These are phyloP conservation scores for Pseudisothecium myosuroides DNA, from an alignment of 225 moss, liverwort and hornwort genomes.

Conservation along the genomic window DNA sequence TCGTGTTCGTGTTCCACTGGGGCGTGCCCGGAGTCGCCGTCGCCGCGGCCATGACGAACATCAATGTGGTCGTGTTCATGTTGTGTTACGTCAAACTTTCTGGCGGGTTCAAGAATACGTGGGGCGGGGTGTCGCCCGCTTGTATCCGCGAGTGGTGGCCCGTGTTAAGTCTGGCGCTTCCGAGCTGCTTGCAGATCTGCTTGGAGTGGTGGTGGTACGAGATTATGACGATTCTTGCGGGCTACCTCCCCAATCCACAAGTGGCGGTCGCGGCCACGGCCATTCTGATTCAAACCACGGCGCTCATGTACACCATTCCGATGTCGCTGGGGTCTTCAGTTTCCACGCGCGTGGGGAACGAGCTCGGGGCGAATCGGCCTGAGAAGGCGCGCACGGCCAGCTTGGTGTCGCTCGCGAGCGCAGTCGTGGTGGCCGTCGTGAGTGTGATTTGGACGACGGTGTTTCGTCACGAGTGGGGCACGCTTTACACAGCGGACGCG, in stretches of 20 bases:
- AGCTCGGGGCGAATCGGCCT: conserved; percentile 81
- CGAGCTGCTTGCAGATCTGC: conserved; percentile 82
- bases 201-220: conserved; percentile 99
- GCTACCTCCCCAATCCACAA: conserved; percentile 65
- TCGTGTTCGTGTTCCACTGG: conserved; percentile 47
- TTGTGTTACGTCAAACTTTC: conserved; percentile 49
- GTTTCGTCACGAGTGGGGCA: conserved; percentile 76
- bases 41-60: conserved; percentile 81
- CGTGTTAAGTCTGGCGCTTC: conserved; percentile 62
- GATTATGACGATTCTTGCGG: conserved; percentile 82
- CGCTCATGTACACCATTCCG: conserved; percentile 88
- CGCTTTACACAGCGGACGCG: conserved; percentile 61
- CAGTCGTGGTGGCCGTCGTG: conserved; percentile 51
- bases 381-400: conserved; percentile 67
- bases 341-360: conserved; percentile 87
- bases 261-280: conserved; percentile 90
- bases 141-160: conserved; percentile 75
- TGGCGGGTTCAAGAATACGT: conserved; percentile 62
- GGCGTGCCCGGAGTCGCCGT: conserved; percentile 73
- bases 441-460: conserved; percentile 67
- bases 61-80: conserved; percentile 77
- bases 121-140: conserved; percentile 49
- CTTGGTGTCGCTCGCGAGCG: conserved; percentile 54
- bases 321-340: conserved; percentile 77
- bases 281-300: conserved; percentile 83